These are phyloP conservation scores for Ustilago trichophora DNA, from an alignment of 1,284 basidiomycete species.

Conservation along the genomic window DNA sequence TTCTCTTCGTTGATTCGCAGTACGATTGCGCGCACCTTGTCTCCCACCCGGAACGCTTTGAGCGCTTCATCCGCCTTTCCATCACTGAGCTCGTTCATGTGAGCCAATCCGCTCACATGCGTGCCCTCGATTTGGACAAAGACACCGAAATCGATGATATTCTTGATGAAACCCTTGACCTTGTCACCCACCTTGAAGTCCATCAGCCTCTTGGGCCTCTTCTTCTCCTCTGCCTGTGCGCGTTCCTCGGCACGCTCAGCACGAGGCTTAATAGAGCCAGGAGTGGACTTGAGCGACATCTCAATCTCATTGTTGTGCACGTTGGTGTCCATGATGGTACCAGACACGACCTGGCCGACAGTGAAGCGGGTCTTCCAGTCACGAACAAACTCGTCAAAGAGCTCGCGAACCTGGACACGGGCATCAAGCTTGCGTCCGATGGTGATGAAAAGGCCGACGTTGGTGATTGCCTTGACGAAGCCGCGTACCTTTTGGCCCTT, in stretches of 20 bases:
- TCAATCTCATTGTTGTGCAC: conserved; percentile 79
- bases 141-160: conserved; percentile 84
- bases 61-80: conserved; percentile 72
- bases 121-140: conserved; percentile 88
- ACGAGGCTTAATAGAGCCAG: conserved; percentile 64
- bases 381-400: conserved; percentile 80
- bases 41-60: conserved; percentile 84
- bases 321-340: conserved; percentile 80
- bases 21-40: conserved; percentile 83
- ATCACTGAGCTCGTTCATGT: conserved; percentile 71
- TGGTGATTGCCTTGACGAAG: conserved; percentile 85
- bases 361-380: conserved; percentile 90
- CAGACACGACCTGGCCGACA: conserved; percentile 83
- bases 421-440: conserved; percentile 84
- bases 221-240: conserved; percentile 12
- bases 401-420: conserved; percentile 90
- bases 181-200: conserved; percentile 66
- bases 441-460: conserved; percentile 85
- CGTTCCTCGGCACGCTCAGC: conserved; percentile 66
- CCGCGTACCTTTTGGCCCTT: conserved; percentile 78
- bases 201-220: conserved; percentile 30
- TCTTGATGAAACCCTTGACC: conserved; percentile 65
- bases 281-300: conserved; percentile 76
- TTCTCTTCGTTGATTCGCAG: conserved; percentile 78
- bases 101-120: conserved; percentile 87